These are phyloP conservation scores for Physaria fendleri DNA, from an alignment of 345 rosid genomes.

Conservation along the genomic window DNA sequence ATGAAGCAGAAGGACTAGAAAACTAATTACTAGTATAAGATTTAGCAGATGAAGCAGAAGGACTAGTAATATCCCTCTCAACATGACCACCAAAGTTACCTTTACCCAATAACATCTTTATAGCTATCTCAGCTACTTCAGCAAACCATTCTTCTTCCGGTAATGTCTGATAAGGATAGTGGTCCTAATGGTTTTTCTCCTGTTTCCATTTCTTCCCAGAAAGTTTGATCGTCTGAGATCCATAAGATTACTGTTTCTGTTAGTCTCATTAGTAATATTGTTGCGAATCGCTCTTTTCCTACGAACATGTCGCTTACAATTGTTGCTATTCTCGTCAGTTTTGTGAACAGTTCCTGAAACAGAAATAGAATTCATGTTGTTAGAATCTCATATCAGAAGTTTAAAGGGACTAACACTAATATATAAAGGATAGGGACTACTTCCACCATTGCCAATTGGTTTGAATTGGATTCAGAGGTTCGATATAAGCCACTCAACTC, in stretches of 20 bases:
- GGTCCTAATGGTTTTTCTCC: conserved; percentile 70
- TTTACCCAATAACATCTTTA: conserved; percentile 66
- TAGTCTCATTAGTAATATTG: conserved; percentile 76
- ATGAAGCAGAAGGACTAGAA: conserved; percentile 33
- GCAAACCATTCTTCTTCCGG: conserved; percentile 96
- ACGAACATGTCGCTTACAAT: conserved; percentile 66
- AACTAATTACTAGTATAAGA: conserved; percentile 31
- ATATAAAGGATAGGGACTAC: too few species aligned
- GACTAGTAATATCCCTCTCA: conserved; percentile 56
- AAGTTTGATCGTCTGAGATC: conserved; percentile 84
- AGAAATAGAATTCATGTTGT: not conserved
- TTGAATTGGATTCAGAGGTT: too few species aligned
- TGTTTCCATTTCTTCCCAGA: conserved; percentile 82
- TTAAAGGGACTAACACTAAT: too few species aligned
- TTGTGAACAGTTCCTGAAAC: conserved; percentile 62
- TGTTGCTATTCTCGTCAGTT: conserved; percentile 54
- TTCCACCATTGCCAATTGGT: too few species aligned
- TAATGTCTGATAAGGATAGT: too few species aligned
- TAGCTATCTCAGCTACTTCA: conserved; percentile 84
- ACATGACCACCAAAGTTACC: conserved; percentile 40
- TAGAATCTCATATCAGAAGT: too few species aligned
- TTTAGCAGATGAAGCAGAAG: conserved; percentile 39
- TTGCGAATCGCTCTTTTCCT: conserved; percentile 88
- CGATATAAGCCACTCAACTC: too few species aligned
- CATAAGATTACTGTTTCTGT: conserved; percentile 87